A percentile compares a stretch with the other conserved stretches of the same genome.
Conservation (phyloP, 306 rosid genomes). For the Calophaca sinica region DNA sequence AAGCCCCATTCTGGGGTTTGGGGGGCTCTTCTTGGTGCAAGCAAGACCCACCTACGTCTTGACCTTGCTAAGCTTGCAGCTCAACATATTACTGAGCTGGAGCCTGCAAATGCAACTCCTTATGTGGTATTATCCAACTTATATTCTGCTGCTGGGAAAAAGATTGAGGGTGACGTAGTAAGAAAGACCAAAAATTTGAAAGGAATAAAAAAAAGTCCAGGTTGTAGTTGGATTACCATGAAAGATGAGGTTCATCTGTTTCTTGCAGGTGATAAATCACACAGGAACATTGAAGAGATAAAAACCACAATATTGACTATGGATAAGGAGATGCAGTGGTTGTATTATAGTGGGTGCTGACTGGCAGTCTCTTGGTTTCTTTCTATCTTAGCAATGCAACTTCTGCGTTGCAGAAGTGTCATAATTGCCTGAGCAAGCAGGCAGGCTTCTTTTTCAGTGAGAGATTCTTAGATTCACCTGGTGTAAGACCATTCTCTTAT, state of each 20-base stretch:
- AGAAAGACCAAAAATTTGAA: slow-evolving; percentile 56
- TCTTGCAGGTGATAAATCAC: slow-evolving; percentile 65
- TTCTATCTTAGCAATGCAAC: not conserved
- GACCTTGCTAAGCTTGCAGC: slow-evolving; percentile 84
- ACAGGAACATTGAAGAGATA: slow-evolving; percentile 52
- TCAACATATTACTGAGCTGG: slow-evolving; percentile 58
- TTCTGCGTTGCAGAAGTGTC: not conserved
- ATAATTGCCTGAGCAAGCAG: slow-evolving; percentile 15
- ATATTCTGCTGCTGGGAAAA: slow-evolving; percentile 64
- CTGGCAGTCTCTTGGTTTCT: slow-evolving; percentile 6
- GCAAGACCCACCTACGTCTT: slow-evolving; percentile 64
- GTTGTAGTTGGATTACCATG: slow-evolving; percentile 80
- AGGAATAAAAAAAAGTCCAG: slow-evolving; percentile 74
- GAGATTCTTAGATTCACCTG: slow-evolving; percentile 19
- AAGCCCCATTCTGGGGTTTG: slow-evolving; percentile 82
- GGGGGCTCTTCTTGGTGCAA: slow-evolving; percentile 86
- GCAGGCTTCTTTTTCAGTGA: not conserved
- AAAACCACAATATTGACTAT: slow-evolving; percentile 44
- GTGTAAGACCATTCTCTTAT: slow-evolving; percentile 5
- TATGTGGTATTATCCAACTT: slow-evolving; percentile 72
- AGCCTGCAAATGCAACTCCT: slow-evolving; percentile 83
- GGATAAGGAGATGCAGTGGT: slow-evolving; percentile 52
- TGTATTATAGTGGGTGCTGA: slow-evolving; percentile 34
- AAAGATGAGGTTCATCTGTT: slow-evolving; percentile 67
- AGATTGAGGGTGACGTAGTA: slow-evolving; percentile 56